Base-by-base conservation (phyloP, 208 protist genomes). In the Leishmania tarentolae region DNA sequence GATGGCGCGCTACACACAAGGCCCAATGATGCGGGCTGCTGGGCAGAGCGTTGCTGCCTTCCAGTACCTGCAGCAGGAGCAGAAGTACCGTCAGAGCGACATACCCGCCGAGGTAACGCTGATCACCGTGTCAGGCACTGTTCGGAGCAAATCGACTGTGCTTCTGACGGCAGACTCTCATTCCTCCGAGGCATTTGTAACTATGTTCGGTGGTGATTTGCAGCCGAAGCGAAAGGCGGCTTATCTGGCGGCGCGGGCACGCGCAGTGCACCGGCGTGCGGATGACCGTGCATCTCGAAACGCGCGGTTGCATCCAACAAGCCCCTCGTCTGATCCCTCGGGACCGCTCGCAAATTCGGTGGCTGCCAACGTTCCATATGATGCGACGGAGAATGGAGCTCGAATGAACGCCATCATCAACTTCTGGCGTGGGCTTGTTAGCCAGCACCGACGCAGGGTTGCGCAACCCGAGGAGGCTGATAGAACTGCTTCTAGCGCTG, bases 341-440 rank as follows among this genome's bases (percentile, higher is more conserved):
- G 68, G 28, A n/a, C 15, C 56, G 24, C 65, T 83, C 42, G 76
- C 66, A 24, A 11, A 11, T 21, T 52, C 80, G 4, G 50, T 71
- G 44, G 44, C 31, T 17, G 56, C 61, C 11, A 76, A 7, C 53
- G 57, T 82, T 21, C 76, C 84, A 0, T 80, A 78, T 66, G 76
- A 81, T 35, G 78, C 56, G 21, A 83, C 81, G 0, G 83, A 92
- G 52, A 91, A 85, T 44, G 82, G 68, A 44, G 81, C 80, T 0
- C 86, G 89, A 31, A 90, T 94, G 56, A 83, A 87, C 74, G 82
- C 82, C 24, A 94, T 93, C 76, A 82, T 94, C 53, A 83, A 86
- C 59, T 89, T 94, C 47, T 96, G 90, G 91, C 92, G 87, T 17
- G 85, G 88, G 11, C 83, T 96, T 28, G 90, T 91, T 15, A 80